phyloP scores from a whole-genome alignment of 129 eudicot genomes.

The Flaveria brownii region DNA sequence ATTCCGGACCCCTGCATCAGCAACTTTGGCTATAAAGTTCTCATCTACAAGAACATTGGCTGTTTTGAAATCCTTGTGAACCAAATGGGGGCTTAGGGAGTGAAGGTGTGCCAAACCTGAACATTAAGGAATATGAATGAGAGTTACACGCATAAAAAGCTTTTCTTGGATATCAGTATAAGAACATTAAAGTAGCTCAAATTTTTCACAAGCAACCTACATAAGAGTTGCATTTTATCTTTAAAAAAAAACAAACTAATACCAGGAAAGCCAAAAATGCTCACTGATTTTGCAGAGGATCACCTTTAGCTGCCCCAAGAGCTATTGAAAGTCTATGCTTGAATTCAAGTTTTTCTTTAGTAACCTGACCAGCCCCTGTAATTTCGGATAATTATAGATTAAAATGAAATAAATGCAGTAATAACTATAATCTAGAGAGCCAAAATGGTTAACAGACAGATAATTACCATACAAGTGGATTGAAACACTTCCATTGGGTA shows the following conservation, averaged over 20 bases:
- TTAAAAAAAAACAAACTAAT: conserved; percentile 55
- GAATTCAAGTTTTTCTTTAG: conserved; percentile 88
- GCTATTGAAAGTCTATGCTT: conserved; percentile 94
- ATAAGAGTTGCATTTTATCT: conserved; percentile 32
- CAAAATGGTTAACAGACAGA: conserved; percentile 14
- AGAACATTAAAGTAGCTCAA: conserved; percentile 9
- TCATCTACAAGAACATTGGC: conserved; percentile 93
- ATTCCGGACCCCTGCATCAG: conserved; percentile 92
- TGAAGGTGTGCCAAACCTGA: conserved; percentile 89
- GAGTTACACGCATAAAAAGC: conserved; percentile 12
- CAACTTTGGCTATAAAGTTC: conserved; percentile 88
- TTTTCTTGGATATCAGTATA: background rate
- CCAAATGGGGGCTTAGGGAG: conserved; percentile 85
- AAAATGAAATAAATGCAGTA: background rate
- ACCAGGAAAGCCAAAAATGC: conserved; percentile 95
- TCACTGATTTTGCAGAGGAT: conserved; percentile 98
- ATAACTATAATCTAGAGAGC: background rate
- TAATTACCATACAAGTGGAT: conserved; percentile 86
- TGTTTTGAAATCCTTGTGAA: conserved; percentile 94
- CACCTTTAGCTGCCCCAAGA: conserved; percentile 99
- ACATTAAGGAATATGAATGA: conserved; percentile 28
- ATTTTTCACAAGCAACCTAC: conserved; percentile 25
- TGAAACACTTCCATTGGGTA: conserved; percentile 97
- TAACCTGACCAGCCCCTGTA: conserved; percentile 78
- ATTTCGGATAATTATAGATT: conserved; percentile 10